Evolutionary conservation across 768 basidiomycete genomes (phyloP), one percentile per base, ranked within the genome.

Genomic region (Mycena vulgaris): DNA sequence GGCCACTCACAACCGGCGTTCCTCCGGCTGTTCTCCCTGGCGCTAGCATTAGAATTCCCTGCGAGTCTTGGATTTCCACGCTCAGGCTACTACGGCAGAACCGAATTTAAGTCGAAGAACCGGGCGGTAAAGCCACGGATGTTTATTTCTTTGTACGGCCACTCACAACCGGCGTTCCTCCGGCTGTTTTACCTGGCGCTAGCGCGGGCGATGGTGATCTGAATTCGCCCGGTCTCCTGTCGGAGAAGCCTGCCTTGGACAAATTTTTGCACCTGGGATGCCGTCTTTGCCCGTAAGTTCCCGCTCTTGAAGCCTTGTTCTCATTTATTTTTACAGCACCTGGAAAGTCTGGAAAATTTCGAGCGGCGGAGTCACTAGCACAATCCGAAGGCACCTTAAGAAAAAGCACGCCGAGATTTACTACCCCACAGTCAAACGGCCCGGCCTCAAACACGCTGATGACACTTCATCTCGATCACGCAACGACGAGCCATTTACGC

Each of bases 381-480:
- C 74, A 14, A 71, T 77, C 25, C 72, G 78, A 10, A 42, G 23
- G 39, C 80, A 82, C 61, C 66, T 81, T 7, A 55, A 73, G 21
- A 35, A 55, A 0, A 33, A 73, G 9, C 79, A 81, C 57, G 28
- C 28, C 0, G 45, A 69, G 5, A 62, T 71, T 9, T 80, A 74
- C 48, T 52, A 61, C 25, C 35, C 49, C 17, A 52, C 35, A 14
- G 42, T 58, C 49, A 33, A 55, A 42, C 47, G 39, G 25, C 45
- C 60, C 23, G 53, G 62, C 16, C 39, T 65, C 1, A 68, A 66
- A 63, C 56, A 58, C 35, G n/a, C 25, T 2, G 13, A 49, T 49
- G 49, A 37, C 45, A 3, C 42, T 23, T 19, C 21, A 23, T 8
- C 30, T 25, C 51, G 23, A 27, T 47, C 21, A 37, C 5, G 31